Evolutionary conservation across 805 yeast species (phyloP).

Genomic region (Candida berthetii): DNA sequence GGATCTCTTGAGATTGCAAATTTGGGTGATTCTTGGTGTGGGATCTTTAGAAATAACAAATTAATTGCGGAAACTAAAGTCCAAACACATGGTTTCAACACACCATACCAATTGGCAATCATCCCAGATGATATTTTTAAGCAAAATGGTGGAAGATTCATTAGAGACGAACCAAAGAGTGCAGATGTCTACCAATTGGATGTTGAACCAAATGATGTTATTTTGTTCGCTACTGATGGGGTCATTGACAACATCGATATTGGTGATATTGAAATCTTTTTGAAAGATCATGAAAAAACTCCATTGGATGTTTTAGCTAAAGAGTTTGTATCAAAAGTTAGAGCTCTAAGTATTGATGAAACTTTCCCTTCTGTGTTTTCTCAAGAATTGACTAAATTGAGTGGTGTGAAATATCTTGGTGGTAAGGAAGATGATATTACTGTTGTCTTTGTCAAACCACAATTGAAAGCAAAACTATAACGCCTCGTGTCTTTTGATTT

Average conservation of each 20-base stretch:
- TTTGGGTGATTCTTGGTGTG: slow-evolving; percentile 94
- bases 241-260: slow-evolving; percentile 78
- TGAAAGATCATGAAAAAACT: slow-evolving; percentile 41
- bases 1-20: slow-evolving; percentile 63
- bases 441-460: slow-evolving; percentile 54
- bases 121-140: slow-evolving; percentile 59
- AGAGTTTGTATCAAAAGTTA: slow-evolving; percentile 60
- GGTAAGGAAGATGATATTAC: slow-evolving; percentile 97
- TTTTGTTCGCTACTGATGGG: slow-evolving; percentile 91
- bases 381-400: slow-evolving; percentile 59
- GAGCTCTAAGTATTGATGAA: slow-evolving; percentile 63
- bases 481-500: too few relatives aligned
- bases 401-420: slow-evolving; percentile 71
- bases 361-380: slow-evolving; percentile 82
- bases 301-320: slow-evolving; percentile 43
- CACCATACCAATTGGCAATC: slow-evolving; percentile 86
- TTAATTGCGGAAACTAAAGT: slow-evolving; percentile 62
- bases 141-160: slow-evolving; percentile 46
- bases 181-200: slow-evolving; percentile 66
- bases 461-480: neutral
- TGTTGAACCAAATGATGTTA: slow-evolving; percentile 64
- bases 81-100: slow-evolving; percentile 84
- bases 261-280: slow-evolving; percentile 63
- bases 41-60: slow-evolving; percentile 64
- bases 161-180: slow-evolving; percentile 62